Percentiles rank a stretch among this genome's conserved stretches.
These are phyloP conservation scores for Noccaea bulbosa DNA, from an alignment of 345 rosid species.

Conservation along the genomic window DNA sequence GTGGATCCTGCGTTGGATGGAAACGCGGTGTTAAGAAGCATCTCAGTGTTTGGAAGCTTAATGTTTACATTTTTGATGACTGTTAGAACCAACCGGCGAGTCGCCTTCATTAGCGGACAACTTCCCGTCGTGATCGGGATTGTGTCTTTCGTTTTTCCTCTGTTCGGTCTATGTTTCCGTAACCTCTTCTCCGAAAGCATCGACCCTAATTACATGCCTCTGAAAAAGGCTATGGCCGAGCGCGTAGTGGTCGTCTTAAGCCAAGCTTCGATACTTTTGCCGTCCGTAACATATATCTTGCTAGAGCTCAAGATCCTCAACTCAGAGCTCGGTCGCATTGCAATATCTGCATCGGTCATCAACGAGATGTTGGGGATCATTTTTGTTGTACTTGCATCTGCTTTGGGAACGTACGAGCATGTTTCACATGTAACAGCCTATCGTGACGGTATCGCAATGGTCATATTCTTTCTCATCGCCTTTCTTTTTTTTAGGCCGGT, in stretches of 20 bases:
- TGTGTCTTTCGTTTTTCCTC: conserved; percentile 16
- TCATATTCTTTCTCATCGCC: conserved; percentile 4
- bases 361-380: conserved; percentile 25
- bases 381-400: background rate
- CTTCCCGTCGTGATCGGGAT: conserved; percentile 31
- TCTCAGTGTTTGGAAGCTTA: conserved; percentile 42
- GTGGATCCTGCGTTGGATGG: conserved; percentile 23
- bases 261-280: conserved; percentile 28
- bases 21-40: conserved; percentile 29
- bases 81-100: conserved; percentile 46
- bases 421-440: conserved; percentile 25
- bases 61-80: conserved; percentile 51
- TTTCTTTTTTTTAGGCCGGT: conserved; percentile 28
- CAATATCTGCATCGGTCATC: conserved; percentile 29
- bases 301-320: conserved; percentile 36
- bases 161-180: background rate
- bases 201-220: conserved; percentile 32
- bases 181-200: conserved; percentile 11
- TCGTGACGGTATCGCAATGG: background rate
- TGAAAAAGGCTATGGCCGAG: conserved; percentile 2
- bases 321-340: conserved; percentile 39
- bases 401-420: background rate
- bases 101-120: conserved; percentile 27
- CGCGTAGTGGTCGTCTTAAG: conserved; percentile 15
- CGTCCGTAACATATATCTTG: conserved; percentile 20